Base-by-base conservation (phyloP, 1,284 basidiomycete species). In the Earliella scabrosa region DNA sequence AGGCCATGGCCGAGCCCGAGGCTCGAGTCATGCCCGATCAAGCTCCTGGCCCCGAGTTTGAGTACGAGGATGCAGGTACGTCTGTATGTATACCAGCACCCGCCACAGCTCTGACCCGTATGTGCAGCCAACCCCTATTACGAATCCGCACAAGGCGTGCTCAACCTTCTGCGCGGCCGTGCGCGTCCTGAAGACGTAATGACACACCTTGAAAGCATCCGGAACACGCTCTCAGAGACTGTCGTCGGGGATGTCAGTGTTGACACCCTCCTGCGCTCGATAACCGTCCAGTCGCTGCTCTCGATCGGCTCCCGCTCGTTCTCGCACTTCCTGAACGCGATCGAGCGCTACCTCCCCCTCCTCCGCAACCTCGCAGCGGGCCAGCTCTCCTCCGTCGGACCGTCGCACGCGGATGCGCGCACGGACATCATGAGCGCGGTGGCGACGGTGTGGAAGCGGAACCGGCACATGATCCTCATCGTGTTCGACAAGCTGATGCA, bases 401-500 rank as follows among this genome's bases (percentile, higher is more conserved):
- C 77, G 14, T 77, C 83, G 1, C 82, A 78, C 56, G 65, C 77
- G 0, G 85, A 85, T 59, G 87, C 87, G 34, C 92, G 88, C 65
- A 77, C 74, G 32, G 88, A 89, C 61, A 85, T 93, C 63, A 82
- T 95, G 23, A 81, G 78, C 45, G 86, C 87, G 18, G 86, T 91
- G 6, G 82, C 81, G 1, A 72, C 77, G 21, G 97, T 92, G 75
- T 98, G 95, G 95, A 81, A 80, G 60, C 74, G 84, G 59, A 93
- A 91, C 66, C 78, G 80, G 26, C 93, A 97, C 67, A 93, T 95
- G 86, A 79, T 95, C 38, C 80, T 82, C 20, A 93, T 99, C 66
- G 95, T 98, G 5, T 88, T 97, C 60, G 97, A 98, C 80, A 99
- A 99, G 77, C 79, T 98, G 59, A 91, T 99, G 83, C 97, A 99